Conservation (phyloP, 345 rosid genomes). For the Brassica carinata region DNA sequence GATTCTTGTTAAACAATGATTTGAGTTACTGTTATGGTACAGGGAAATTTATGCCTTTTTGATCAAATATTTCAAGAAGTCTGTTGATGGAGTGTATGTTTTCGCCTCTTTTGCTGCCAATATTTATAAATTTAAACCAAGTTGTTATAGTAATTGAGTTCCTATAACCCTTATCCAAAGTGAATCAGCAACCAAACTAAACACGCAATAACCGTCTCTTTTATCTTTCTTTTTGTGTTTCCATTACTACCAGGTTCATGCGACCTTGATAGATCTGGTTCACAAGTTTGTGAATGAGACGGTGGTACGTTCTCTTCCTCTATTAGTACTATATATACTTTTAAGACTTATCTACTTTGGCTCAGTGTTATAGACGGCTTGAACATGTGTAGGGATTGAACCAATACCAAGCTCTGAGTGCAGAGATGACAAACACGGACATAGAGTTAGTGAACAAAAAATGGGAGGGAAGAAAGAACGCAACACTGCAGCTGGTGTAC, state of each 20-base stretch:
- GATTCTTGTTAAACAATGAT: background rate
- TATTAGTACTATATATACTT: background rate
- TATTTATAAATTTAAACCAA: conserved; percentile 12
- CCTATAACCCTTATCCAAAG: background rate
- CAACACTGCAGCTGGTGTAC: conserved; percentile 87
- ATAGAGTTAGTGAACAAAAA: conserved; percentile 82
- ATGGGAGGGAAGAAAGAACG: conserved; percentile 86
- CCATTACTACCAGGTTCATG: conserved; percentile 64
- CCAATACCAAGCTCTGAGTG: conserved; percentile 92
- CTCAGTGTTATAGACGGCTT: conserved; percentile 12
- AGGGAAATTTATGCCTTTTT: conserved; percentile 95
- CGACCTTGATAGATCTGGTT: conserved; percentile 83
- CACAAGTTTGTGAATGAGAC: conserved; percentile 45
- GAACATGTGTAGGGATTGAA: conserved; percentile 70
- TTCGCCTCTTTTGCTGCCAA: conserved; percentile 4
- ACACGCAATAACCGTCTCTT: background rate
- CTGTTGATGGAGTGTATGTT: conserved; percentile 90
- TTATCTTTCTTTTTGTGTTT: background rate
- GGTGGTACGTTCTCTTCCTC: conserved; percentile 51
- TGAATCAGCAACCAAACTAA: conserved; percentile 7
- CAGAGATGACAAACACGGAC: conserved; percentile 34
- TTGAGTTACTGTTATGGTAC: conserved; percentile 30
- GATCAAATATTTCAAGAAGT: conserved; percentile 79
- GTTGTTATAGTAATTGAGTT: conserved; percentile 17
- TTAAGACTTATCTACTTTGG: background rate